Percentiles rank a stretch among this genome's conserved stretches.
Conservation (phyloP, 352 stramenopile species). For the Globisporangium camurandrum region DNA sequence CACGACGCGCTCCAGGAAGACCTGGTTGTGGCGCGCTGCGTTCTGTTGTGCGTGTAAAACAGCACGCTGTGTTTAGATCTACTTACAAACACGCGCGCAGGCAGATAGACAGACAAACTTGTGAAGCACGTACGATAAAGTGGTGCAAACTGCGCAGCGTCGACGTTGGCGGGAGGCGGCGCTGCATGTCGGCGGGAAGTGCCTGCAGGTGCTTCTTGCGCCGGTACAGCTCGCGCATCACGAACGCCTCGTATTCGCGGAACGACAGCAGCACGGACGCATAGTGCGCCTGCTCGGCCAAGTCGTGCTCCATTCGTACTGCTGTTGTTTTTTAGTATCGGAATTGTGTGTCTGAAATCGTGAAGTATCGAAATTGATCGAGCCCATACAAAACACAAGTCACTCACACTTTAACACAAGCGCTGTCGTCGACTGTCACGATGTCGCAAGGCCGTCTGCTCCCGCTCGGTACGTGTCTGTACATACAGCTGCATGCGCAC, state of each 20-base stretch:
- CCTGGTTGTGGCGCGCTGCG: conserved; percentile 70
- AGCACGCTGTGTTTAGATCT: too few species aligned
- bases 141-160: conserved; percentile 72
- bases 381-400: conserved; percentile 2
- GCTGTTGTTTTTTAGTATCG: background rate
- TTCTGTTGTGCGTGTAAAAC: conserved; percentile 29
- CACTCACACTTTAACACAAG: conserved; percentile 10
- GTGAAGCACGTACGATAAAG: conserved; percentile 40
- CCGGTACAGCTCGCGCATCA: conserved; percentile 79
- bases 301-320: conserved; percentile 37
- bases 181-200: conserved; percentile 66
- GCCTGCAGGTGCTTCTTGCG: conserved; percentile 78
- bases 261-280: conserved; percentile 80
- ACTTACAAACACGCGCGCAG: background rate
- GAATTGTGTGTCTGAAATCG: background rate
- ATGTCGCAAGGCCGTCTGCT: conserved; percentile 75
- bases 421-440: conserved; percentile 8
- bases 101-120: background rate
- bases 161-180: conserved; percentile 57
- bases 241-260: conserved; percentile 75
- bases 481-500: too few species aligned
- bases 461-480: conserved; percentile 65
- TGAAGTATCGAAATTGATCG: background rate
- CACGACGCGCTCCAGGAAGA: conserved; percentile 70
- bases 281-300: conserved; percentile 78